Percentiles rank a stretch among this genome's conserved stretches.
Conservation (phyloP, 257 asterid genomes). For the Rauvolfia tetraphylla region DNA sequence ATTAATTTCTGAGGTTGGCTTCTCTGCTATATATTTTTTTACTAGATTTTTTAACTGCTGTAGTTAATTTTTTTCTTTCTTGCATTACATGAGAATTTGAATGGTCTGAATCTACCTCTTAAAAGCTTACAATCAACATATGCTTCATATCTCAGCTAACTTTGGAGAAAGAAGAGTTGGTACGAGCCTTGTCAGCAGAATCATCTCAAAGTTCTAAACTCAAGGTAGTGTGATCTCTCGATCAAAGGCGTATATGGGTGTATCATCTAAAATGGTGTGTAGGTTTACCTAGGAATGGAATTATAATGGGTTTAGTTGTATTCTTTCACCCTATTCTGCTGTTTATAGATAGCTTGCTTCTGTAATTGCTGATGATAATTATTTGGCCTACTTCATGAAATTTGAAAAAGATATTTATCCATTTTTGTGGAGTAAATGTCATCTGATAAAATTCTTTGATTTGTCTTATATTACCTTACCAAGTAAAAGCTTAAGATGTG, state of each 20-base stretch:
- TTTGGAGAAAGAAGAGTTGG: slow-evolving; percentile 80
- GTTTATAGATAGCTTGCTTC: not conserved
- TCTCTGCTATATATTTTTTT: slow-evolving; percentile 19
- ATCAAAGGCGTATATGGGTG: not conserved
- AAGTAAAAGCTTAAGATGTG: not conserved
- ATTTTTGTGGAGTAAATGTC: not conserved
- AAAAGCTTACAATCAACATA: slow-evolving; percentile 2
- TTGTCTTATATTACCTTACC: not conserved
- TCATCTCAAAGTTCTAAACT: slow-evolving; percentile 70
- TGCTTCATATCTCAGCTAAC: slow-evolving; percentile 50
- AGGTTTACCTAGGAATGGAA: slow-evolving; percentile 1
- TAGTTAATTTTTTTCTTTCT: slow-evolving; percentile 4
- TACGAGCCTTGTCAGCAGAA: slow-evolving; percentile 70
- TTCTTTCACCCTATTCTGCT: not conserved
- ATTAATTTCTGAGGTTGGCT: slow-evolving; percentile 71
- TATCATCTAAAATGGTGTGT: slow-evolving; percentile 9
- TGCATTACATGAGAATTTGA: slow-evolving; percentile 7
- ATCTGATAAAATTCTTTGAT: not conserved
- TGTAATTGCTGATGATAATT: not conserved
- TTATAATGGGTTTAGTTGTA: not conserved
- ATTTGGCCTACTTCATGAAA: not conserved
- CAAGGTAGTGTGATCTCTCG: slow-evolving; percentile 44
- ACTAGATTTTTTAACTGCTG: slow-evolving; percentile 14
- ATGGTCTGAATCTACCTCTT: not conserved
- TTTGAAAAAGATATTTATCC: not conserved